These are phyloP conservation scores for Ballota nigra DNA, from an alignment of 257 asterid species.

Conservation along the genomic window DNA sequence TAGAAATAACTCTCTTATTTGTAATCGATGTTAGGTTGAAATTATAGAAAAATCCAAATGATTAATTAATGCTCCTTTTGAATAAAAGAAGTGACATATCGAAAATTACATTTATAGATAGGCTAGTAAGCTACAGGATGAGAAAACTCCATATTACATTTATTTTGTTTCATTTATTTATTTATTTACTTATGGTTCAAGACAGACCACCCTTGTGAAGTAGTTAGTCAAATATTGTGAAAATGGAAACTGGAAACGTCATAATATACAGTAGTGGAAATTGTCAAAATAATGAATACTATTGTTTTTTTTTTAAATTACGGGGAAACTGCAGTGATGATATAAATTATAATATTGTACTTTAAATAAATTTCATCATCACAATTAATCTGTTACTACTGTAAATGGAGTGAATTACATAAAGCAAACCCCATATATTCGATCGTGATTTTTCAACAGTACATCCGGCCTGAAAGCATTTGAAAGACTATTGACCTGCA, in stretches of 20 bases:
- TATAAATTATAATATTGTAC: background rate
- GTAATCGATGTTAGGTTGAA: background rate
- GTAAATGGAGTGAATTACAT: no score
- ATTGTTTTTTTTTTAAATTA: no score
- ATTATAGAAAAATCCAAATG: background rate
- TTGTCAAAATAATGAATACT: background rate
- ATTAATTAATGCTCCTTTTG: background rate
- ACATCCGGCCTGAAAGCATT: no score
- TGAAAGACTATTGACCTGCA: no score
- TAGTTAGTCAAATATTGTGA: no score
- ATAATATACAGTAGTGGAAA: background rate
- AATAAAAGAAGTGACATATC: background rate
- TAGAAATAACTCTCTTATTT: background rate
- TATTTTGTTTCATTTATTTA: no score
- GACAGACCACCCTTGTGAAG: no score
- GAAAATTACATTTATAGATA: background rate
- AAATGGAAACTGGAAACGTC: no score
- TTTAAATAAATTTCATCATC: background rate
- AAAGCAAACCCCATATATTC: no score
- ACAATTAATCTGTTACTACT: no score
- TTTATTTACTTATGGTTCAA: no score
- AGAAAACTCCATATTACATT: background rate
- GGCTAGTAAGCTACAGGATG: background rate
- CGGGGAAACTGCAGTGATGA: background rate
- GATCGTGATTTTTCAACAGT: no score